phyloP scores from a whole-genome alignment of 2,329 filamentous ascomycete species.

The Botryotinia globosa region DNA sequence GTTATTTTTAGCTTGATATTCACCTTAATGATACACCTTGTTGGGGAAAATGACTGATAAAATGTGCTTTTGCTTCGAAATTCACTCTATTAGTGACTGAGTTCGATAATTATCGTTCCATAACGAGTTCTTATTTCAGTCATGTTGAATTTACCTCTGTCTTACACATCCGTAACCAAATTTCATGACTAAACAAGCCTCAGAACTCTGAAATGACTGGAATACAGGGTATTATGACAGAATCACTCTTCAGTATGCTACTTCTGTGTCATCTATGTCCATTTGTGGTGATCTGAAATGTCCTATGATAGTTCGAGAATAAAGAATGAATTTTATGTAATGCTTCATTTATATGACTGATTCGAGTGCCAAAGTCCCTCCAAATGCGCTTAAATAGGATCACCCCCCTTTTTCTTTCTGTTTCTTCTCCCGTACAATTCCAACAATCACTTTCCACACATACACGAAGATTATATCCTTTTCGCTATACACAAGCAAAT shows the following conservation, averaged over 20 bases:
- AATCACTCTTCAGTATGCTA: rapidly evolving
- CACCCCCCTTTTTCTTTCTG: no score
- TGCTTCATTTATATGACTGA: no score
- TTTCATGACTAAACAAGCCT: background rate
- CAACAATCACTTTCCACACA: no score
- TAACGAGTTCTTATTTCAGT: background rate
- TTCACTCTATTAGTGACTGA: background rate
- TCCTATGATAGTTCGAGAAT: no score
- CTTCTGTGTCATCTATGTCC: background rate
- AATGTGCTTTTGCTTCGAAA: background rate
- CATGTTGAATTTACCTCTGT: background rate
- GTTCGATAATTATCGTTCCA: background rate
- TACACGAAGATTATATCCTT: no score
- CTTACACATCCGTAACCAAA: rapidly evolving
- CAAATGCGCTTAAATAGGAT: no score
- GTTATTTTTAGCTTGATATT: background rate
- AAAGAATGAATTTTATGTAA: no score
- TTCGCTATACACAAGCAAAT: no score
- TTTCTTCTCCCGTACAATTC: no score
- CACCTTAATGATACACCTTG: background rate
- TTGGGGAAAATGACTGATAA: background rate
- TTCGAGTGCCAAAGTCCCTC: no score
- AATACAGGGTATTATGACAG: background rate
- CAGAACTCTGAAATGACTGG: background rate
- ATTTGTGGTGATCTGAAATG: background rate